Base-by-base conservation (phyloP, 805 yeast genomes). In the Yamadazyma ubonensis region DNA sequence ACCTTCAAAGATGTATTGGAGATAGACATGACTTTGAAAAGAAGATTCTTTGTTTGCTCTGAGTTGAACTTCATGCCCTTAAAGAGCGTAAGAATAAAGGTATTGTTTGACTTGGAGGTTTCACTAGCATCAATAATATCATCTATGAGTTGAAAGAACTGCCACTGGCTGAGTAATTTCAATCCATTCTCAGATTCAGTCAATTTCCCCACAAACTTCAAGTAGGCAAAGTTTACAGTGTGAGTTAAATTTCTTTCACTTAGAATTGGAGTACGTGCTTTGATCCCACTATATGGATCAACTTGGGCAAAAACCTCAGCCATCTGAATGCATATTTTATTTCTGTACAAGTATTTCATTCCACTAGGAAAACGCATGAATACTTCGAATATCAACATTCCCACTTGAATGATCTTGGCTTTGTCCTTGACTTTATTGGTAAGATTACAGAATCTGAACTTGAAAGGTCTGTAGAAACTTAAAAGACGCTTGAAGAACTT, bases 391-490 rank as follows among this genome's bases (percentile, higher is more conserved):
- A 93, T 71, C 35, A 78, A 84, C 51, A 89, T 78, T 0, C 96
- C 98, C 3, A 85, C 81, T 36, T 70, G 73, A 9, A 86, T 74
- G 49, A 81, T 86, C 44, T 75, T 71, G 18, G 70, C 72, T 17
- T 82, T 73, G 22, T 44, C 35, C 21, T 43, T 76, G 3, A 38
- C 23, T 65, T 33, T 79, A 61, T 19, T 68, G 70, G 50, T 42
- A 7, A 64, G 46, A 18, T 59, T 61, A 33, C 69, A 62, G 59
- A 89, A 91, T 40, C 96, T 68, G 52, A 82, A 79, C 61, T 95
- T 90, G 65, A 90, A 84, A 0, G 99, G 99, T 39, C 98, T 71
- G 57, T 81, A 91, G 57, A 91, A 93, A 2, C 96, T 86, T 51
- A 90, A 59, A 18, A 93, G 58, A 41, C 96, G 66, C 55, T 91